Evolutionary conservation across 1,139 yeast species (phyloP).

Genomic region (Saccharomyces hybrid): DNA sequence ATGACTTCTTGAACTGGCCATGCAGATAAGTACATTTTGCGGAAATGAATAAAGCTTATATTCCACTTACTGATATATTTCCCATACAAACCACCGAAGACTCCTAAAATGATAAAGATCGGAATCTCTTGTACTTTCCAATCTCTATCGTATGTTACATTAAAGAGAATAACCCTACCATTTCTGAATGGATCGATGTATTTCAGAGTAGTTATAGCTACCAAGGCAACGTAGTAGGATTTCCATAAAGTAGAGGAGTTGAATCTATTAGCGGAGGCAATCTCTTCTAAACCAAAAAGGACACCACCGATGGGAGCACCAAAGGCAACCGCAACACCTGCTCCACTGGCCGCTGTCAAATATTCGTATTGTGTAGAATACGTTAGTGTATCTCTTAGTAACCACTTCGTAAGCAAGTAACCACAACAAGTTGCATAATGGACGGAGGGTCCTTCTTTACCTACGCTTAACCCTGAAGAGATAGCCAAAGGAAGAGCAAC

Average conservation of each 20-base stretch:
- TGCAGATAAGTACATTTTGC: slow-evolving; percentile 53
- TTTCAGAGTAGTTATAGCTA: slow-evolving; percentile 76
- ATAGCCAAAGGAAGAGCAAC: slow-evolving; percentile 81
- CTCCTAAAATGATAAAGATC: slow-evolving; percentile 67
- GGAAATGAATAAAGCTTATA: slow-evolving; percentile 66
- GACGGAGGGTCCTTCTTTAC: slow-evolving; percentile 90
- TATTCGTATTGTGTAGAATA: slow-evolving; percentile 40
- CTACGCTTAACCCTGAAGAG: slow-evolving; percentile 82
- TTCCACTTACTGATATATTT: slow-evolving; percentile 70
- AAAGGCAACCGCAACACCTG: slow-evolving; percentile 91
- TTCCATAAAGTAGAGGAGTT: slow-evolving; percentile 82
- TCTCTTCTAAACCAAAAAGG: slow-evolving; percentile 66
- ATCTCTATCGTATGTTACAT: slow-evolving; percentile 72
- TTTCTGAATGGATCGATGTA: slow-evolving; percentile 83
- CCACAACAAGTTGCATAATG: slow-evolving; percentile 75
- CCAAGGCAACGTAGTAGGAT: slow-evolving; percentile 81
- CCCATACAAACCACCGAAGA: slow-evolving; percentile 91
- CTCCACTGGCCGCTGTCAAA: slow-evolving; percentile 79
- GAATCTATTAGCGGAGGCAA: slow-evolving; percentile 39
- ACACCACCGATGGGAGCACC: slow-evolving; percentile 96
- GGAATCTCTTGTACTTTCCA: slow-evolving; percentile 90
- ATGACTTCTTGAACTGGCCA: slow-evolving; percentile 60
- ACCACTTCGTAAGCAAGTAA: slow-evolving; percentile 35
- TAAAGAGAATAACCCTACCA: slow-evolving; percentile 88
- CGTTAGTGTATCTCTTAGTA: slow-evolving; percentile 40